These are phyloP conservation scores for Hypoxylon trugodes DNA, from an alignment of 495 filamentous ascomycete species.

Conservation along the genomic window DNA sequence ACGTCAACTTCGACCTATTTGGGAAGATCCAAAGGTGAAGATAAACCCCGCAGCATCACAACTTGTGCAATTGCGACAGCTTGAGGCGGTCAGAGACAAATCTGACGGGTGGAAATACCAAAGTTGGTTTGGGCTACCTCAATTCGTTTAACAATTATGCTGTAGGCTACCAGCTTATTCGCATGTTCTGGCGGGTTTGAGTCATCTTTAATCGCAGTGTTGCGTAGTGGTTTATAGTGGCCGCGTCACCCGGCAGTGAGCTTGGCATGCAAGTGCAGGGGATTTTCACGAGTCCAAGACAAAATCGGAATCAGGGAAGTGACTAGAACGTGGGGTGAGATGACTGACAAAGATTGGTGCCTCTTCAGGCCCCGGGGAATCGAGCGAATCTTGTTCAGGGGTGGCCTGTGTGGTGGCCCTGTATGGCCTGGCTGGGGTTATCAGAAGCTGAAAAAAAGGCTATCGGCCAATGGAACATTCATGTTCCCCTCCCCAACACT, in stretches of 20 bases:
- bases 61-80: constrained; percentile 25
- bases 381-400: constrained; percentile 29
- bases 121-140: not conserved
- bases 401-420: too few species aligned
- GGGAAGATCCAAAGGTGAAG: constrained; percentile 37
- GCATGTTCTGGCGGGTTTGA: constrained; percentile 27
- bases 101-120: not conserved
- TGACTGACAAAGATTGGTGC: constrained; percentile 30
- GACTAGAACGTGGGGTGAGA: constrained; percentile 32
- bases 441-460: constrained; percentile 28
- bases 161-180: constrained; percentile 1
- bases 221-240: constrained; percentile 11
- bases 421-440: too few species aligned
- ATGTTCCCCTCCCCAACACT: constrained; percentile 1
- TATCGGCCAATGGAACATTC: constrained; percentile 33
- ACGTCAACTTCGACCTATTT: constrained; percentile 69
- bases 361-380: constrained; percentile 14
- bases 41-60: constrained; percentile 23
- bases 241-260: constrained; percentile 38
- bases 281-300: constrained; percentile 5
- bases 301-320: not conserved
- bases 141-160: constrained; percentile 1
- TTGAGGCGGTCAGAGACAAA: not conserved
- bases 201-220: constrained; percentile 24
- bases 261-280: constrained; percentile 29